phyloP scores from a whole-genome alignment of 1,284 basidiomycete genomes.

The Microbotryomycetes sp. region DNA sequence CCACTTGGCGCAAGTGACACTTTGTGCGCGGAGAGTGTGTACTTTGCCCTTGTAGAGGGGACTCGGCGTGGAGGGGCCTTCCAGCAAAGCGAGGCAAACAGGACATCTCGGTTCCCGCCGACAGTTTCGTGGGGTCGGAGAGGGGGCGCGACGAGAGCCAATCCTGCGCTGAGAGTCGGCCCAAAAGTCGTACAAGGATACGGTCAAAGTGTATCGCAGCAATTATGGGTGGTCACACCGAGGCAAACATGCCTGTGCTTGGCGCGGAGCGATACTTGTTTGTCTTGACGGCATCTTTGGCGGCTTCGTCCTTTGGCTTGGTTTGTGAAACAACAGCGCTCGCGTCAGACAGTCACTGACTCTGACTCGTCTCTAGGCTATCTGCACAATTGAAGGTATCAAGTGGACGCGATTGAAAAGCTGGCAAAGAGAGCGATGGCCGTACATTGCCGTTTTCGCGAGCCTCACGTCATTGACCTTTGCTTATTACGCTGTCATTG shows the following conservation, averaged over 20 bases:
- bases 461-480: background rate
- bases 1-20: too few species aligned
- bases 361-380: background rate
- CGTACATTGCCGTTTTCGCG: background rate
- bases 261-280: background rate
- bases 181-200: too few species aligned
- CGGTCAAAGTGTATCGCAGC: too few species aligned
- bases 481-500: background rate
- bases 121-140: too few species aligned
- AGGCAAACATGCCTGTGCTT: background rate
- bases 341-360: background rate
- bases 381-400: background rate
- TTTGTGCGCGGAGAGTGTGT: too few species aligned
- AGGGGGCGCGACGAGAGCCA: too few species aligned
- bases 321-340: background rate
- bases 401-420: background rate
- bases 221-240: too few species aligned
- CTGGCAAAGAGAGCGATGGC: background rate
- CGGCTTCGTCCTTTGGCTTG: background rate
- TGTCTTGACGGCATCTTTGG: background rate
- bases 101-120: too few species aligned
- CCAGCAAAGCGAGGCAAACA: too few species aligned
- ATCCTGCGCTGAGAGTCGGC: too few species aligned
- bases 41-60: too few species aligned
- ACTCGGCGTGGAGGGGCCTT: too few species aligned